A percentile compares a stretch with the other conserved stretches of the same genome.
Conservation (phyloP, 352 stramenopile species). For the Saprolegnia parasitica region DNA sequence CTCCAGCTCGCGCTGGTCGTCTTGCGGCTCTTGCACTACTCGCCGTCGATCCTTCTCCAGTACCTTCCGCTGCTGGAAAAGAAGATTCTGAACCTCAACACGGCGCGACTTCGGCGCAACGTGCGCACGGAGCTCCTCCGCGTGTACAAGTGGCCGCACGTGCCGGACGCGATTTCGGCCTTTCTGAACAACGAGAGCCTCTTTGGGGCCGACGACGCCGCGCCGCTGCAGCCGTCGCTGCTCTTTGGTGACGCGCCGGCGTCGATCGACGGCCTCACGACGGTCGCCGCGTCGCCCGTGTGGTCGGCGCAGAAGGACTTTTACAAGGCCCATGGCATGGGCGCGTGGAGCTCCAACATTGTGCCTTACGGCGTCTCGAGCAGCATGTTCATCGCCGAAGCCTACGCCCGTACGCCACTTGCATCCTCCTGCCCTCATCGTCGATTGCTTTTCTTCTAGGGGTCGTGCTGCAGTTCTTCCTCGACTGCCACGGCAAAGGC, state of each 20-base stretch:
- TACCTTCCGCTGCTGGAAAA: slow-evolving; percentile 33
- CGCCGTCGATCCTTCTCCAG: slow-evolving; percentile 37
- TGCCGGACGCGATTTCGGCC: slow-evolving; percentile 37
- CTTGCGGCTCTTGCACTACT: slow-evolving; percentile 68
- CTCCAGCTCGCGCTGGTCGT: slow-evolving; percentile 67
- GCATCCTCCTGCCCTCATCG: background rate
- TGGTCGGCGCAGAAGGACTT: slow-evolving; percentile 79
- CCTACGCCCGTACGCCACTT: slow-evolving; percentile 53
- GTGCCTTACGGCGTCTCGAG: slow-evolving; percentile 79
- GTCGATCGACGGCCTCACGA: slow-evolving; percentile 29
- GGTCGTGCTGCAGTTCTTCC: slow-evolving; percentile 46
- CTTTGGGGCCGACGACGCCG: slow-evolving; percentile 27
- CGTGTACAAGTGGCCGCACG: slow-evolving; percentile 27
- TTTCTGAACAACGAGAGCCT: slow-evolving; percentile 30
- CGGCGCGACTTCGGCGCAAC: slow-evolving; percentile 43
- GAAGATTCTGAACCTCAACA: slow-evolving; percentile 45
- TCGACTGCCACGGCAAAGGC: slow-evolving; percentile 20
- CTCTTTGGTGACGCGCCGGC: slow-evolving; percentile 33
- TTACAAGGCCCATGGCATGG: slow-evolving; percentile 69
- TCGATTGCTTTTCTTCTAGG: slow-evolving; percentile 22
- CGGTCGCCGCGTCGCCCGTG: slow-evolving; percentile 53
- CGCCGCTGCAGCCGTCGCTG: background rate
- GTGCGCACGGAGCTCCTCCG: slow-evolving; percentile 9
- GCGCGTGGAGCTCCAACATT: slow-evolving; percentile 60
- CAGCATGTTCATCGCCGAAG: slow-evolving; percentile 61